Evolutionary conservation across 352 stramenopile species (phyloP).

Genomic region (Pythium oligandrum): DNA sequence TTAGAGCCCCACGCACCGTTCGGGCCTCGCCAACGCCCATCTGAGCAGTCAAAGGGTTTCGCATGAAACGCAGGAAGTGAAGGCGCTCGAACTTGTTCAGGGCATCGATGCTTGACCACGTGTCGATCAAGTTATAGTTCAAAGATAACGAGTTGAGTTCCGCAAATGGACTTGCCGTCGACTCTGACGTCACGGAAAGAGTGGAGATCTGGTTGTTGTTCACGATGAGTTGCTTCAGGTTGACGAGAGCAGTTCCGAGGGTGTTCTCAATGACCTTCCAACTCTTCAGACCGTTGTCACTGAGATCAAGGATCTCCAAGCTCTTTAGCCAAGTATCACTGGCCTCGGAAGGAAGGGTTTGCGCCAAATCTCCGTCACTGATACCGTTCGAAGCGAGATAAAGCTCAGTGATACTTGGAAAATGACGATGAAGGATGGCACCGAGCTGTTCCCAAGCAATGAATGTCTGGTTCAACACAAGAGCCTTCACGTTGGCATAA

Average conservation of each 20-base stretch:
- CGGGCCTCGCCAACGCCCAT: conserved; percentile 65
- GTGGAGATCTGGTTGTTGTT: conserved; percentile 56
- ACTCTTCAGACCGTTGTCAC: conserved; percentile 45
- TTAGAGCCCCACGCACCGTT: conserved; percentile 23
- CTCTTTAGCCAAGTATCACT: conserved; percentile 19
- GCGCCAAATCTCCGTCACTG: conserved; percentile 32
- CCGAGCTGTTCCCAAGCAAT: conserved; percentile 29
- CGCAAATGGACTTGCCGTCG: conserved; percentile 22
- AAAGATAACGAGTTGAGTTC: conserved; percentile 52
- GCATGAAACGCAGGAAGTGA: conserved; percentile 58
- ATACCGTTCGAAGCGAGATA: conserved; percentile 57
- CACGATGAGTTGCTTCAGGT: conserved; percentile 59
- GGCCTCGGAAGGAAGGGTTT: conserved; percentile 1
- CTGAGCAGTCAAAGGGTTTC: conserved; percentile 56
- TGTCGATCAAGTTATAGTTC: conserved; percentile 60
- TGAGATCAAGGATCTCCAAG: conserved; percentile 57
- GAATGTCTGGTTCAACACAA: conserved; percentile 70
- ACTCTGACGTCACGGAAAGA: conserved; percentile 13
- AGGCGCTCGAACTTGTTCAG: conserved; percentile 57
- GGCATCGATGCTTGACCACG: conserved; percentile 72
- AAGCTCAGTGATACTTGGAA: conserved; percentile 50
- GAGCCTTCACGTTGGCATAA: conserved; percentile 37
- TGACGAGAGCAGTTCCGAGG: conserved; percentile 27
- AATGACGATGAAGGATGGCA: conserved; percentile 41
- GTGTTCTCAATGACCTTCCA: conserved; percentile 41